phyloP scores from a whole-genome alignment of 768 basidiomycete genomes.

The Mrakia frigida region DNA sequence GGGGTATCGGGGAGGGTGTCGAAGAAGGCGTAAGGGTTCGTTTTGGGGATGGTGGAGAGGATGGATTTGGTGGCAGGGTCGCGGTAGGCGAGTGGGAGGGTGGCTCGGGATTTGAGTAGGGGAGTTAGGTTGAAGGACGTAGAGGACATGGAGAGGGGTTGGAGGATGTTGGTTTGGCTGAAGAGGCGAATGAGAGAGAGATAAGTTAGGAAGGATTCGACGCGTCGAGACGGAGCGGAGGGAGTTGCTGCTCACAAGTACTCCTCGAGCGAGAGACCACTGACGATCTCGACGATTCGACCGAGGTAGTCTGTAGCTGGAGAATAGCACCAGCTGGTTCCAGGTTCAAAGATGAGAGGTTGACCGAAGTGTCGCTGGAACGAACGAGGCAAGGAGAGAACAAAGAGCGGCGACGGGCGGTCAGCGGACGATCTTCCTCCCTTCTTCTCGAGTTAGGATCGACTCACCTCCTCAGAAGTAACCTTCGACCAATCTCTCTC shows the following conservation, averaged over 20 bases:
- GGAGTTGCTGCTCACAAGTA: background rate
- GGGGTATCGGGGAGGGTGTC: too few relatives aligned
- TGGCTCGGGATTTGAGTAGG: background rate
- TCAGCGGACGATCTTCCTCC: background rate
- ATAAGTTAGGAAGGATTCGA: background rate
- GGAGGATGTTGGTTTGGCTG: background rate
- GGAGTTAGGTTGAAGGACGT: background rate
- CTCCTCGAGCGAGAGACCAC: background rate
- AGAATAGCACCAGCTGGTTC: background rate
- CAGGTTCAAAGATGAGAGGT: background rate
- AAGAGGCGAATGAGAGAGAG: background rate
- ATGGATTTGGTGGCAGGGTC: background rate
- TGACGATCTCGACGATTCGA: background rate
- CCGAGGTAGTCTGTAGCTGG: background rate
- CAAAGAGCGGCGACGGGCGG: too few relatives aligned
- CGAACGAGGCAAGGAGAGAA: background rate
- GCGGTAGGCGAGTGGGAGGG: background rate
- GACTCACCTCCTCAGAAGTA: background rate
- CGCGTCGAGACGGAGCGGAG: background rate
- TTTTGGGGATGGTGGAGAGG: background rate
- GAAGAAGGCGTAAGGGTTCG: background rate
- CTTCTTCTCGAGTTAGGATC: background rate
- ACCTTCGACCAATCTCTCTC: background rate
- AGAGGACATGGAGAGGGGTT: background rate
- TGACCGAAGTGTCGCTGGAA: background rate